Conservation (phyloP, 2,329 filamentous ascomycete species). For the Fusarium xyrophilum region DNA sequence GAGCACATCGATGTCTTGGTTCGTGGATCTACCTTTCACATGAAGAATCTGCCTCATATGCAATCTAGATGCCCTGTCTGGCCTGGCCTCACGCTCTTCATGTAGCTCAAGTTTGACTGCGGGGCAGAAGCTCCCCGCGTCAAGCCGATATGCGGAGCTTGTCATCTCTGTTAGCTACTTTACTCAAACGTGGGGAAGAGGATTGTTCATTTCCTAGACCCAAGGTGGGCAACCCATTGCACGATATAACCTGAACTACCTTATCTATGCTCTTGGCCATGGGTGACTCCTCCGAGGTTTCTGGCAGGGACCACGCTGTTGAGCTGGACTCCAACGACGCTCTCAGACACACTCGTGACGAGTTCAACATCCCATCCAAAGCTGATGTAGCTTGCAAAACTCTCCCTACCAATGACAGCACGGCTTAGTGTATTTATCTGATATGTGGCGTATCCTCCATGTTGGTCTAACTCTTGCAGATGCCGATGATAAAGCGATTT, state of each 20-base stretch:
- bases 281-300: conserved; percentile 21
- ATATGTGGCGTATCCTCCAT: not conserved
- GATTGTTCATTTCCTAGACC: not conserved
- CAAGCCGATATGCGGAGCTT: conserved; percentile 29
- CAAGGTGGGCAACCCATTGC: conserved; percentile 5
- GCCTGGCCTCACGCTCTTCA: not conserved
- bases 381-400: conserved; percentile 42
- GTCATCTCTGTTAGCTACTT: not conserved
- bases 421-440: conserved; percentile 3
- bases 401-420: conserved; percentile 22
- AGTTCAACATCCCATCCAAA: conserved; percentile 74
- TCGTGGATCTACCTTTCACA: not conserved
- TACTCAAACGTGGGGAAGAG: conserved; percentile 12
- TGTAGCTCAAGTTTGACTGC: conserved; percentile 20
- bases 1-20: not conserved
- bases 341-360: conserved; percentile 61
- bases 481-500: conserved; percentile 56
- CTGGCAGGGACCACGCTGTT: conserved; percentile 24
- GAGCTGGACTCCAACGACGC: conserved; percentile 63
- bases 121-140: conserved; percentile 32
- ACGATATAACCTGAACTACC: conserved; percentile 3
- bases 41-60: not conserved
- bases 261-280: conserved; percentile 18
- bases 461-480: not conserved
- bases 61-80: not conserved